Evolutionary conservation across 2,329 filamentous ascomycete species (phyloP).

Genomic region (Canariomyces notabilis): DNA sequence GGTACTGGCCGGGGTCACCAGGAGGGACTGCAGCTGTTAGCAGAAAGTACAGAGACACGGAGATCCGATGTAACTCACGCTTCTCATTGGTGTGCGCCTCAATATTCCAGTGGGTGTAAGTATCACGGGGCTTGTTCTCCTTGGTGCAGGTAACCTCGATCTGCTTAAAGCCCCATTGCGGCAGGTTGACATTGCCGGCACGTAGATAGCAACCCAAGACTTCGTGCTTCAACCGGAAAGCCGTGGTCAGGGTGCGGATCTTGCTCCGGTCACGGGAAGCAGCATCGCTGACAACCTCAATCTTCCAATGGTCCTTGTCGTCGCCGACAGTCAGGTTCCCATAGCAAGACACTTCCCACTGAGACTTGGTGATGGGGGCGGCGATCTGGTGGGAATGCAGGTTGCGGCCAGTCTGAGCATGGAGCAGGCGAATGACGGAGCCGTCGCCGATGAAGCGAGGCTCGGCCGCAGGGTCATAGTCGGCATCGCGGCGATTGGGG

Average conservation of each 20-base stretch:
- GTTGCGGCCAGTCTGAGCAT: conserved; percentile 93
- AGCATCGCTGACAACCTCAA: conserved; percentile 88
- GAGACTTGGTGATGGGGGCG: conserved; percentile 81
- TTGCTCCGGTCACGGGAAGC: conserved; percentile 79
- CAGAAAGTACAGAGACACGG: conserved; percentile 1
- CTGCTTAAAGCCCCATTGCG: conserved; percentile 99
- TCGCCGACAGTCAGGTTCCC: conserved; percentile 94
- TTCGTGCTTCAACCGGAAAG: conserved; percentile 81
- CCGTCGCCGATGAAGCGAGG: conserved; percentile 75
- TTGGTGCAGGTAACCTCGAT: conserved; percentile 96
- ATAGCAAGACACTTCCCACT: conserved; percentile 92
- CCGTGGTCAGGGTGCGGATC: conserved; percentile 85
- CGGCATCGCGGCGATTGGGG: conserved; percentile 73
- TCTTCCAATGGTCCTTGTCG: conserved; percentile 93
- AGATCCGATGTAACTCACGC: conserved; percentile 60
- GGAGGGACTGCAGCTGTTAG: conserved; percentile 63
- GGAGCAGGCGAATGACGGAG: conserved; percentile 77
- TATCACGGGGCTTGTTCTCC: conserved; percentile 84
- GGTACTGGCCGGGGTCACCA: conserved; percentile 85
- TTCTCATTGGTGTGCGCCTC: conserved; percentile 93
- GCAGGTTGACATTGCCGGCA: conserved; percentile 91
- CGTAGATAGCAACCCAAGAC: conserved; percentile 87
- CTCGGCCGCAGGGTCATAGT: conserved; percentile 66
- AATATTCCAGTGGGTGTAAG: conserved; percentile 98
- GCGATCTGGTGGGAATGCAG: conserved; percentile 89